Percentiles rank a stretch among this genome's conserved stretches.
These are phyloP conservation scores for Cairneyella variabilis DNA, from an alignment of 495 filamentous ascomycete species.

Conservation along the genomic window DNA sequence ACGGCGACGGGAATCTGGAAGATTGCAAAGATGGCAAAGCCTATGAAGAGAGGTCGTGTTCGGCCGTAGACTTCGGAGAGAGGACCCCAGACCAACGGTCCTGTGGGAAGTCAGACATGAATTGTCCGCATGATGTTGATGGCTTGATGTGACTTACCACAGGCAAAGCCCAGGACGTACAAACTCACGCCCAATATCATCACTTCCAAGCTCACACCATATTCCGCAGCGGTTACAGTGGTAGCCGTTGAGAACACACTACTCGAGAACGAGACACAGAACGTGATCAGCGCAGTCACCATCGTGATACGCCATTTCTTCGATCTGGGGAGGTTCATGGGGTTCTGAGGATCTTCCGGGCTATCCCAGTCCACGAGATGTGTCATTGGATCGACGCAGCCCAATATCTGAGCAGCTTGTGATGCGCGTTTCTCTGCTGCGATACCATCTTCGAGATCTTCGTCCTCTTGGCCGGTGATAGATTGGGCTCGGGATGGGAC, in stretches of 20 bases:
- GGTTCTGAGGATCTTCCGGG: slow-evolving; percentile 47
- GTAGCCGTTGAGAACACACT: slow-evolving; percentile 54
- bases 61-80: slow-evolving; percentile 55
- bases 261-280: slow-evolving; percentile 56
- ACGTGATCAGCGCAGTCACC: slow-evolving; percentile 50
- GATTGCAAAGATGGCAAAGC: slow-evolving; percentile 50
- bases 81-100: slow-evolving; percentile 53
- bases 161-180: slow-evolving; percentile 50
- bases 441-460: neutral
- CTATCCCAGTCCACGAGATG: slow-evolving; percentile 21
- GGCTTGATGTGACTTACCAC: neutral
- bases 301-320: slow-evolving; percentile 59
- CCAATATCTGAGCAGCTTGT: neutral
- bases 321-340: slow-evolving; percentile 43
- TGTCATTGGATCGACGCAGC: slow-evolving; percentile 2
- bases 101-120: slow-evolving; percentile 21
- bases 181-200: slow-evolving; percentile 49
- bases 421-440: neutral
- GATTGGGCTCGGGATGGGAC: neutral
- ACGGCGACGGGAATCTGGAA: slow-evolving; percentile 61
- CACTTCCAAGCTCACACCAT: slow-evolving; percentile 43
- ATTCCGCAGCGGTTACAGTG: slow-evolving; percentile 39
- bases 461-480: neutral
- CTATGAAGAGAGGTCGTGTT: slow-evolving; percentile 40
- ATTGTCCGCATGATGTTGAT: no score